phyloP scores from a whole-genome alignment of 768 basidiomycete genomes.

The Gelatoporia subvermispora region DNA sequence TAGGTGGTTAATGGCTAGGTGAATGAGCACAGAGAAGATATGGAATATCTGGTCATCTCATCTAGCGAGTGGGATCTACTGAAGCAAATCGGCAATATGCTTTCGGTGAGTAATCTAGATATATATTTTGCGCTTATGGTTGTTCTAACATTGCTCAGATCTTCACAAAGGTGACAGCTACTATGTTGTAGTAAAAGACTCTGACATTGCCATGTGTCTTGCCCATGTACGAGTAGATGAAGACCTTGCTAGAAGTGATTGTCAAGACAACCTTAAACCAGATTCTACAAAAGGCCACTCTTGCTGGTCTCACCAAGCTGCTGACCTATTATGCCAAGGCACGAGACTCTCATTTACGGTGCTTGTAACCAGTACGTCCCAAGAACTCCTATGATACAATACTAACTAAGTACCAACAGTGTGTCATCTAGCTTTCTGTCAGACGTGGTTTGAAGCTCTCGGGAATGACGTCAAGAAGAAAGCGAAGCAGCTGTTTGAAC shows the following conservation, averaged over 20 bases:
- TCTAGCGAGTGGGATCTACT: slow-evolving; percentile 6
- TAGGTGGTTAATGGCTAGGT: slow-evolving; percentile 32
- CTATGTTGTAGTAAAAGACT: slow-evolving; percentile 19
- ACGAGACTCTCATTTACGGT: slow-evolving; percentile 19
- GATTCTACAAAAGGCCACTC: slow-evolving; percentile 17
- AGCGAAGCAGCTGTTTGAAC: slow-evolving; percentile 5
- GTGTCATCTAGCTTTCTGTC: slow-evolving; percentile 23
- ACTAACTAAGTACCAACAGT: slow-evolving; percentile 12
- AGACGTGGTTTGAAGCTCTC: slow-evolving; percentile 19
- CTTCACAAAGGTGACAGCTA: slow-evolving; percentile 26
- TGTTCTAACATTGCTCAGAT: slow-evolving; percentile 10
- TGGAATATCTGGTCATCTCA: slow-evolving; percentile 10
- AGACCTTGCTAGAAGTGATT: slow-evolving; percentile 12
- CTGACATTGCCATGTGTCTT: slow-evolving; percentile 29
- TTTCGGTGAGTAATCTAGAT: neutral
- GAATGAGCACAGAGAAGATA: slow-evolving; percentile 5
- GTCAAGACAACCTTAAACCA: neutral
- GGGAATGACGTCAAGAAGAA: neutral
- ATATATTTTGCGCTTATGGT: neutral
- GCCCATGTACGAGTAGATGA: slow-evolving; percentile 26
- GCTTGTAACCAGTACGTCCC: slow-evolving; percentile 25
- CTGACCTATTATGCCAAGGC: slow-evolving; percentile 22
- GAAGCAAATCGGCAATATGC: slow-evolving; percentile 1
- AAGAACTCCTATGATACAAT: neutral
- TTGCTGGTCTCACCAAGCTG: slow-evolving; percentile 24